Percentiles rank a stretch among this genome's conserved stretches.
phyloP scores from a whole-genome alignment of 306 rosid species.

The Acacia crassicarpa region DNA sequence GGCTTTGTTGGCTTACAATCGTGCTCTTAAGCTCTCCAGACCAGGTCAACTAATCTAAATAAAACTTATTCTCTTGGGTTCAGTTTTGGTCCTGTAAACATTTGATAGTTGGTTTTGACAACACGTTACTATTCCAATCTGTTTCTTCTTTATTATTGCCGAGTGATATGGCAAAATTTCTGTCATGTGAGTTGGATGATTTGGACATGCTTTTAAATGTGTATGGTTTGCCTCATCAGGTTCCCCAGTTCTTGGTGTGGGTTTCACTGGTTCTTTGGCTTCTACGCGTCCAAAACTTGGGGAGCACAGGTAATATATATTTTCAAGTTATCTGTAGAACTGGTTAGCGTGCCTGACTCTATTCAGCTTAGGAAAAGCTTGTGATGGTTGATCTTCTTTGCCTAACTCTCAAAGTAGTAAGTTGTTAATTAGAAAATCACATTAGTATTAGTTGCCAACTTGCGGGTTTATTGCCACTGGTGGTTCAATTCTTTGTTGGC shows the following conservation, averaged over 20 bases:
- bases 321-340: conserved; percentile 15
- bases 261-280: conserved; percentile 83
- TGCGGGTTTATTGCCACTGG: background rate
- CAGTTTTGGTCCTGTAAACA: background rate
- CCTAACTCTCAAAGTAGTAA: conserved; percentile 5
- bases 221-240: conserved; percentile 47
- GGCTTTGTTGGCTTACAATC: conserved; percentile 88
- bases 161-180: background rate
- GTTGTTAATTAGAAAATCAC: background rate
- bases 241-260: conserved; percentile 84
- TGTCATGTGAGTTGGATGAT: conserved; percentile 16
- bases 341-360: background rate
- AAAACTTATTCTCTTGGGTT: background rate
- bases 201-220: conserved; percentile 9
- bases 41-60: conserved; percentile 54
- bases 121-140: background rate
- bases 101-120: background rate
- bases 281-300: conserved; percentile 64
- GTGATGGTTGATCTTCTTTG: conserved; percentile 1
- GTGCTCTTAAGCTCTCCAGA: conserved; percentile 84
- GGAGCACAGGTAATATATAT: conserved; percentile 69
- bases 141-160: background rate
- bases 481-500: background rate
- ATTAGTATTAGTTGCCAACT: background rate
- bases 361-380: background rate